Conservation (phyloP, 306 rosid genomes). For the Ormosia semicastrata region DNA sequence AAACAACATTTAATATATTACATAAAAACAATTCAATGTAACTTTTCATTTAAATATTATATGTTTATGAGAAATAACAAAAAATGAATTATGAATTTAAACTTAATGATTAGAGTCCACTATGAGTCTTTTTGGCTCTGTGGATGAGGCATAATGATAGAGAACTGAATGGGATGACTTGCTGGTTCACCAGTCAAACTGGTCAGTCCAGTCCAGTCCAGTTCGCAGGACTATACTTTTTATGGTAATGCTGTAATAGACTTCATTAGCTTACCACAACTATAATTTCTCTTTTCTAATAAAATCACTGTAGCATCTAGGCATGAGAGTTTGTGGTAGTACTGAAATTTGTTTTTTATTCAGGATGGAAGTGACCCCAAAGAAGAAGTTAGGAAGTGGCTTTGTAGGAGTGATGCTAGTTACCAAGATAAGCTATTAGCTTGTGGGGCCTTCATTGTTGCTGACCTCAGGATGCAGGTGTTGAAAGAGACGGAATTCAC, state of each 20-base stretch:
- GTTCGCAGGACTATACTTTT: not conserved
- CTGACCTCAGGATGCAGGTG: conserved; percentile 85
- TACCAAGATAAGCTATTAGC: conserved; percentile 84
- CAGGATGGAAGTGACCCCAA: conserved; percentile 63
- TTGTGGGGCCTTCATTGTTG: conserved; percentile 88
- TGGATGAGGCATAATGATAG: not conserved
- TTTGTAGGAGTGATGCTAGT: conserved; percentile 59
- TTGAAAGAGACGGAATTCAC: conserved; percentile 89
- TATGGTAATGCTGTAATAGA: not conserved
- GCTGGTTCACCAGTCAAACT: not conserved
- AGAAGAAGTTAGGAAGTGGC: conserved; percentile 74
- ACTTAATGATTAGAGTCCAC: not conserved
- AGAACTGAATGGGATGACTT: not conserved
- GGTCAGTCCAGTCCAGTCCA: not conserved
- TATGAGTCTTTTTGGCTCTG: not conserved
- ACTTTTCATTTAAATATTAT: not conserved
- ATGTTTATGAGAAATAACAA: not conserved
- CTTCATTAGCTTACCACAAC: not conserved
- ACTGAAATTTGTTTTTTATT: conserved; percentile 39
- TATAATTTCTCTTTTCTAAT: conserved; percentile 20
- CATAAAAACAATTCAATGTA: not conserved
- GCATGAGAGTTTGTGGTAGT: conserved; percentile 5
- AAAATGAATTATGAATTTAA: not conserved
- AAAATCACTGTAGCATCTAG: not conserved
- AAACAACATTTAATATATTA: not conserved